phyloP scores from a whole-genome alignment of 768 basidiomycete species.

The Pisolithus tinctorius region DNA sequence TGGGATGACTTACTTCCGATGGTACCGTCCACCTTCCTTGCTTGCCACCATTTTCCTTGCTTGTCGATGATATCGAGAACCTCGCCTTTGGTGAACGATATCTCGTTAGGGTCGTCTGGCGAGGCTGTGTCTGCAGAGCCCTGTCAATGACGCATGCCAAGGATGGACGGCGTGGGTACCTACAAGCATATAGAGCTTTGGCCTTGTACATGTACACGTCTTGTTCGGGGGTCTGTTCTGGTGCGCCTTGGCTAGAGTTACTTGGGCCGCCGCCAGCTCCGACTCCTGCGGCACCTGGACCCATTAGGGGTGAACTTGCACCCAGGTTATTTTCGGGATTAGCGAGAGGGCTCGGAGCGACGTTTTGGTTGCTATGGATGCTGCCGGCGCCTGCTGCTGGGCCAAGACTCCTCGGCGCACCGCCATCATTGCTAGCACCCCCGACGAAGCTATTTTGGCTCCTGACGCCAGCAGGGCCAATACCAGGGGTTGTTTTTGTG shows the following conservation, averaged over 20 bases:
- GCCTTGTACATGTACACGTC: slow-evolving; percentile 67
- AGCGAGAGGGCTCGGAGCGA: slow-evolving; percentile 29
- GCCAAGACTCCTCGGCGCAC: slow-evolving; percentile 47
- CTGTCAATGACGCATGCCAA: slow-evolving; percentile 12
- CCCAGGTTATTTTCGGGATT: slow-evolving; percentile 40
- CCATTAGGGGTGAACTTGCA: slow-evolving; percentile 59
- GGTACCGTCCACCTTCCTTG: slow-evolving; percentile 67
- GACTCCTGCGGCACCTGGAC: slow-evolving; percentile 57
- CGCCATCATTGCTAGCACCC: slow-evolving; percentile 38
- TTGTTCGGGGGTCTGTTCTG: slow-evolving; percentile 25
- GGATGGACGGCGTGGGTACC: slow-evolving; percentile 23
- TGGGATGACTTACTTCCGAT: slow-evolving; percentile 59
- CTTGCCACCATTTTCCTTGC: slow-evolving; percentile 92
- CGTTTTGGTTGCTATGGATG: slow-evolving; percentile 42
- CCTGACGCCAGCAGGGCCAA: slow-evolving; percentile 36
- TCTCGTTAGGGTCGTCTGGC: slow-evolving; percentile 92
- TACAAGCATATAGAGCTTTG: slow-evolving; percentile 87
- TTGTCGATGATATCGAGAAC: slow-evolving; percentile 90
- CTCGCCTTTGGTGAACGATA: slow-evolving; percentile 90
- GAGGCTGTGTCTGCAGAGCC: slow-evolving; percentile 74
- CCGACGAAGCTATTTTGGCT: slow-evolving; percentile 40
- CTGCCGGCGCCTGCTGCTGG: slow-evolving; percentile 47
- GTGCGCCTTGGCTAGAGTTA: slow-evolving; percentile 14
- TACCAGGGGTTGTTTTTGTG: slow-evolving; percentile 42
- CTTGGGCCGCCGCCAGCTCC: slow-evolving; percentile 41